Conservation (phyloP, 805 yeast genomes). For the Barnettozyma californica region DNA sequence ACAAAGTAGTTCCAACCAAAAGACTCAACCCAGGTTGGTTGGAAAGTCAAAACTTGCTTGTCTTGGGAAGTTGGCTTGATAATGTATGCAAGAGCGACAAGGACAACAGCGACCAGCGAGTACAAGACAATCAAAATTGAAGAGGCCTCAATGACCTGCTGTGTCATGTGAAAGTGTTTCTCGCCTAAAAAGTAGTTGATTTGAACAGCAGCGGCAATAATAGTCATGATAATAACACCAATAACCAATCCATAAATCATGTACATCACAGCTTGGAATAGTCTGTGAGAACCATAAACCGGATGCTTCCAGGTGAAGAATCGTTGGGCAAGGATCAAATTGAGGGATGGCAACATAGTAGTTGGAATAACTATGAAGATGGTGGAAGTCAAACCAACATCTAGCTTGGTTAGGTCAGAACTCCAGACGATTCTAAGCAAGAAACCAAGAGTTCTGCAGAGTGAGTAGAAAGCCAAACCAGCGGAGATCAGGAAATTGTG, state of each 20-base stretch:
- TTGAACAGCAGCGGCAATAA: constrained; percentile 58
- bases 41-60: constrained; percentile 50
- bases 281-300: constrained; percentile 48
- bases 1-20: constrained; percentile 58
- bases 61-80: constrained; percentile 51
- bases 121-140: constrained; percentile 44
- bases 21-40: constrained; percentile 73
- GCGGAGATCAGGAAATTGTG: constrained; percentile 54
- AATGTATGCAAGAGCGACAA: constrained; percentile 48
- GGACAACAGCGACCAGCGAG: constrained; percentile 47
- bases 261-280: constrained; percentile 46
- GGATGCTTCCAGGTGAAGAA: constrained; percentile 78
- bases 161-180: constrained; percentile 42
- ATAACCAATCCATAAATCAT: constrained; percentile 47
- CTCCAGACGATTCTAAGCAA: constrained; percentile 58
- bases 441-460: constrained; percentile 54
- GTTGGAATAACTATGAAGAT: constrained; percentile 57
- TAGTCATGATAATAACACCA: constrained; percentile 58
- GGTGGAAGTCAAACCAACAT: constrained; percentile 50
- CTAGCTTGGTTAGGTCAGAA: constrained; percentile 37
- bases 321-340: constrained; percentile 65
- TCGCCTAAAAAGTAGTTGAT: constrained; percentile 48
- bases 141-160: constrained; percentile 50
- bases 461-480: constrained; percentile 49
- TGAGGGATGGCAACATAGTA: constrained; percentile 50